Conservation (phyloP, 2,329 filamentous ascomycete species). For the Alternaria sp. region DNA sequence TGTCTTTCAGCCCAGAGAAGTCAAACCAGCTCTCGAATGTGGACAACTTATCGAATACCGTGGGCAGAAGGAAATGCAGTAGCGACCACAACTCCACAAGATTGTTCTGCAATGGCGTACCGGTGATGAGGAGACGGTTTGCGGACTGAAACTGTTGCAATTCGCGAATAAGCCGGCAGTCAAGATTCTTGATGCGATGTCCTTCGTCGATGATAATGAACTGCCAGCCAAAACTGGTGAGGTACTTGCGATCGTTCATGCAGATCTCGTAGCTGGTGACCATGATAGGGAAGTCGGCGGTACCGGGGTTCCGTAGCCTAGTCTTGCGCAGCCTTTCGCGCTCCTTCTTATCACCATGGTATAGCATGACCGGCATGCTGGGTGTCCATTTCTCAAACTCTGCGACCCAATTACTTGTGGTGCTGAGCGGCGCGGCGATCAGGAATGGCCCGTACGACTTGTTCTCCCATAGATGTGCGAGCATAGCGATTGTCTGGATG, state of each 20-base stretch:
- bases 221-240: constrained; percentile 89
- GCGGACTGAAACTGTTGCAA: constrained; percentile 88
- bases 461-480: constrained; percentile 86
- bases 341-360: constrained; percentile 83
- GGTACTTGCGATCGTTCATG: constrained; percentile 81
- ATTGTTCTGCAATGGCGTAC: constrained; percentile 95
- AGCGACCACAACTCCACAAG: constrained; percentile 93
- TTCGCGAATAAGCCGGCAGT: constrained; percentile 88
- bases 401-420: constrained; percentile 92
- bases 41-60: constrained; percentile 91
- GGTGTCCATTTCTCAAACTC: constrained; percentile 94
- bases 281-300: constrained; percentile 82
- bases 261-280: constrained; percentile 97
- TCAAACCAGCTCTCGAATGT: constrained; percentile 97
- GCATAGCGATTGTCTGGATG: constrained; percentile 85
- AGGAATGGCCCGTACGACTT: constrained; percentile 89
- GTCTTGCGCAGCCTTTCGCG: constrained; percentile 77
- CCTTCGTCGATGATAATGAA: constrained; percentile 99
- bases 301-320: constrained; percentile 72
- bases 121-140: constrained; percentile 89
- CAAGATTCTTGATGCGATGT: constrained; percentile 95
- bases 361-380: constrained; percentile 84
- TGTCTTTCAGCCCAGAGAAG: constrained; percentile 89
- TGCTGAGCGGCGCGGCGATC: constrained; percentile 88
- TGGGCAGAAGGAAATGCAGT: constrained; percentile 89